Evolutionary conservation across 140 eudicot genomes (phyloP).

Genomic region (Stevia rebaudiana): DNA sequence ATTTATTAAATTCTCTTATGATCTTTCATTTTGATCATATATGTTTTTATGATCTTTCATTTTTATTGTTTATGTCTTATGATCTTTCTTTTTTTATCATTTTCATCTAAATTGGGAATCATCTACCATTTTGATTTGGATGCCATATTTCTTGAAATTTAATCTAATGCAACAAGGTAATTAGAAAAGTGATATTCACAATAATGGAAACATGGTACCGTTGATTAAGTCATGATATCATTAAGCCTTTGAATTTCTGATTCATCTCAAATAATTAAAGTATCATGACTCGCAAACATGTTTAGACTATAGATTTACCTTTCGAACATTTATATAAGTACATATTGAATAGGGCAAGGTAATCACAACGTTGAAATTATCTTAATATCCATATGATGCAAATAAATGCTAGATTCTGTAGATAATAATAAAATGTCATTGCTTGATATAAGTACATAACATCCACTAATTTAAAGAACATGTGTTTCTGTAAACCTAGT

Average conservation of each 20-base stretch:
- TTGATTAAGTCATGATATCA: background rate
- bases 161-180: background rate
- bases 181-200: background rate
- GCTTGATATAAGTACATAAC: background rate
- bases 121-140: background rate
- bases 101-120: background rate
- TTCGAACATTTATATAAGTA: background rate
- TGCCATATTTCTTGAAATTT: background rate
- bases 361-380: background rate
- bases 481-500: background rate
- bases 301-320: background rate
- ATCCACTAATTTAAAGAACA: background rate
- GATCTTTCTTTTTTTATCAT: slow-evolving; percentile 7
- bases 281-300: background rate
- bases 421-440: background rate
- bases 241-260: slow-evolving; percentile 3
- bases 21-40: background rate
- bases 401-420: background rate
- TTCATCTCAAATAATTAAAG: no score
- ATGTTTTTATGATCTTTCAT: background rate
- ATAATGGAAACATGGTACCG: background rate
- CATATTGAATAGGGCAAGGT: background rate
- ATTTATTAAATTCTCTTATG: background rate
- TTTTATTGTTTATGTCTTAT: slow-evolving; percentile 1
- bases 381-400: background rate